Evolutionary conservation across 495 filamentous ascomycete species (phyloP), one percentile per base, ranked within the genome.

Genomic region (Talaromyces proteolyticus): DNA sequence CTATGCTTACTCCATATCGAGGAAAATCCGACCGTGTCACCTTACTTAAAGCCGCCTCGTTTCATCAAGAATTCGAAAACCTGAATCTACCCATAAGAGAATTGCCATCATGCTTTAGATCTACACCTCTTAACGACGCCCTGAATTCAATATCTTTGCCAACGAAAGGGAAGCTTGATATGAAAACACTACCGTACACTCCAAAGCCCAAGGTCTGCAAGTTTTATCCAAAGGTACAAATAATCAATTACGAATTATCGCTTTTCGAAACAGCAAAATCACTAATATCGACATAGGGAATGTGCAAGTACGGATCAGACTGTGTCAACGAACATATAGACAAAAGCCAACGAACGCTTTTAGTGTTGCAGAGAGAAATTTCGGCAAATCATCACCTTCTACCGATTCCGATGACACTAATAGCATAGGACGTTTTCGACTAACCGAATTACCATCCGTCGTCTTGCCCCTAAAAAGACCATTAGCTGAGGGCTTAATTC

Each of bases 1-100:
- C 75, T 12, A 62, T 79, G 34, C 54, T 87, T 12, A 75, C 75
- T 11, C 76, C 74, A 12, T 79, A 77, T 52, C 61, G 62, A 25
- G 67, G 67, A 24, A 63, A 61, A 44, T 55, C 63, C 36, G 65
- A 69, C 45, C 71, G 74, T 19, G 72, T 84, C 44, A 81, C 79
- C 6, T 68, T 84, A 12, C 59, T 85, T 38, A 72, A 71, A 54
- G 61, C 67, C 16, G 62, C 67, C 20, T 56, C 55, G 1, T 72
- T 69, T 44, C 64, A 67, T 23, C 55, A 57, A 11, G 64, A 72
- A 55, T 74, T 65, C 18, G 57, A 65, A 20, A 53, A 24, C 0
- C 55, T 71, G n/a, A 59, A 51, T 16, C 51, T 79, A 36, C 62
- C 64, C 8, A 59, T 78, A 19, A 63, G 62, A 49, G 72, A 76